Base-by-base conservation (phyloP, 2,329 filamentous ascomycete species). In the Pseudogymnoascus sp. region DNA sequence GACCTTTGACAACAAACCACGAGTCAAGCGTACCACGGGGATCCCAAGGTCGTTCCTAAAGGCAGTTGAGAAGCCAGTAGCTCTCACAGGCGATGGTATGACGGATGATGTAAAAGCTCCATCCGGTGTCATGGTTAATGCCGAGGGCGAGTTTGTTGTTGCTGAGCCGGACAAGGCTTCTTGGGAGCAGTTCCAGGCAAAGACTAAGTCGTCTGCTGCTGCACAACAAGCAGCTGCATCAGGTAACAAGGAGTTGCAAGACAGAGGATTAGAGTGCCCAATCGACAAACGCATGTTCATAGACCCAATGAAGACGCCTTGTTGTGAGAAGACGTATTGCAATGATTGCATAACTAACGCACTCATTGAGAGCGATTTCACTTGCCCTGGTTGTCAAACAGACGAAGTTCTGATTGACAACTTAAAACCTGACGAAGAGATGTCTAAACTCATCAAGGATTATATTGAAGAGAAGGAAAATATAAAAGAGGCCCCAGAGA, bases 301-400 rank as follows among this genome's bases (percentile, higher is more conserved):
- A 86, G 91, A 97, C 76, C 93, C 94, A 83, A 94, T 95, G 83
- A 96, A 96, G 85, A 97, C 94, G 73, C 93, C 94, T 69, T 99
- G 94, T 84, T 99, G 94, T 82, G 85, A 90, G 79, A 95, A 90
- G 84, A 97, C 92, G 74, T 99, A 96, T 82, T 99, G 94, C 83
- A 94, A 94, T 85, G 92, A 97, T 76, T 99, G 94, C 88, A 97
- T 99, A 78, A 95, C 94, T 75, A 96, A 96, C 84, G 91, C 92
- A 78, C 87, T 99, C 77, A 93, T 97, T 78, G 92, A 97, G 81
- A 94, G 89, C 84, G 94, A 99, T 83, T 92, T 99, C 78, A 82
- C 92, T 76, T 99, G 94, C 77, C 94, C 94, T 67, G 88, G 87
- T 69, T 99, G 94, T 81, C 86, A 90, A 77, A 89, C 88, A 66